A percentile compares a stretch with the other conserved stretches of the same genome.
phyloP scores from a whole-genome alignment of 331 rosid genomes.

The Malus hybrid region DNA sequence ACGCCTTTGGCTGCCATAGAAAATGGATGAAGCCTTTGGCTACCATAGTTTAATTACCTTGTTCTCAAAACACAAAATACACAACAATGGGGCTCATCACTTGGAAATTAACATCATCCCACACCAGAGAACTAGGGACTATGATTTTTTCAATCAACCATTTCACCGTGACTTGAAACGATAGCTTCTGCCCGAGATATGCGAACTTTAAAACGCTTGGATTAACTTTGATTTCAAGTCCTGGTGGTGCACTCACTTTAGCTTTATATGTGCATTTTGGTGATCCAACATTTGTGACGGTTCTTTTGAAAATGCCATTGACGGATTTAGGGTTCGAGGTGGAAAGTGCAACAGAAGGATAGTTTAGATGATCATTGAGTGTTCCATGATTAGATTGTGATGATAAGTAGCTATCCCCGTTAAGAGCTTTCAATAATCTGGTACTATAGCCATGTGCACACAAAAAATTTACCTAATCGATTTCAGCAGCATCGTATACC shows the following conservation, averaged over 20 bases:
- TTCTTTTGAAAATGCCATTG: too few species aligned
- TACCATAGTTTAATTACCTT: not conserved
- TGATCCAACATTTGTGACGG: too few species aligned
- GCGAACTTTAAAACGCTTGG: slow-evolving; percentile 4
- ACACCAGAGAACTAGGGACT: slow-evolving; percentile 5
- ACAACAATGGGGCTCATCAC: slow-evolving; percentile 11
- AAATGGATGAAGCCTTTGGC: too few species aligned
- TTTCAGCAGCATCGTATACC: slow-evolving; percentile 11
- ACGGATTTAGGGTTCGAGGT: too few species aligned
- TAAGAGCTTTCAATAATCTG: not conserved
- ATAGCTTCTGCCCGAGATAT: not conserved
- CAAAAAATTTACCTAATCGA: slow-evolving; percentile 4
- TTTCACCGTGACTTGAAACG: not conserved
- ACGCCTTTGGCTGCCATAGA: too few species aligned
- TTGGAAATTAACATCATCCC: slow-evolving; percentile 14
- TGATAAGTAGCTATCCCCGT: not conserved
- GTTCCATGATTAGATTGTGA: not conserved
- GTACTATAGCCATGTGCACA: slow-evolving; percentile 24
- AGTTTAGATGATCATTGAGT: not conserved
- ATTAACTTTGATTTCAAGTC: not conserved
- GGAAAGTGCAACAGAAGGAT: not conserved
- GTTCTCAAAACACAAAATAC: not conserved
- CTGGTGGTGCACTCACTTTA: not conserved
- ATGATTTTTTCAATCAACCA: not conserved
- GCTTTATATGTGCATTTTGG: too few species aligned